phyloP scores from a whole-genome alignment of 108 stramenopile genomes.

The Thalassiosira profunda region DNA sequence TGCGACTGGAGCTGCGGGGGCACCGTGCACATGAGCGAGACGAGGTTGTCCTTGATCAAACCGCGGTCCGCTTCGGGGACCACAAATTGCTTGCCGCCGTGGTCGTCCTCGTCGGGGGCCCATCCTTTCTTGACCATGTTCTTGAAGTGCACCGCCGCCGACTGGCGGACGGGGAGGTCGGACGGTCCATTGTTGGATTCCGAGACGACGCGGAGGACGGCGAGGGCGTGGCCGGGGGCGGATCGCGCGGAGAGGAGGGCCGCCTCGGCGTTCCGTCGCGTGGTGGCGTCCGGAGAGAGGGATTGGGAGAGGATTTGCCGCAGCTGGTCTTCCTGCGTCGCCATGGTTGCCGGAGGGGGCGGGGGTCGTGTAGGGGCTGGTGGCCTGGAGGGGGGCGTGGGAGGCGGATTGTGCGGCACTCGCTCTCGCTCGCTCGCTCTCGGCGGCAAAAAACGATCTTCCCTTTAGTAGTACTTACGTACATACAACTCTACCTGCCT shows the following conservation, averaged over 20 bases:
- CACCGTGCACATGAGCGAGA: slow-evolving; percentile 95
- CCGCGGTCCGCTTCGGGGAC: slow-evolving; percentile 74
- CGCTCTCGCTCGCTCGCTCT: too few relatives aligned
- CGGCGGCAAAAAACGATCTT: too few relatives aligned
- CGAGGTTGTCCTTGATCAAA: slow-evolving; percentile 92
- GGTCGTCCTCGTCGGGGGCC: slow-evolving; percentile 73
- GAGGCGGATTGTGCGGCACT: too few relatives aligned
- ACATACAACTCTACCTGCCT: too few relatives aligned
- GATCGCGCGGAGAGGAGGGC: slow-evolving; percentile 54
- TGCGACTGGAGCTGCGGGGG: slow-evolving; percentile 94
- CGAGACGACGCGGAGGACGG: slow-evolving; percentile 69
- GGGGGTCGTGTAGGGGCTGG: too few relatives aligned
- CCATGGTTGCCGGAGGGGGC: too few relatives aligned
- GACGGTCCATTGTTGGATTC: slow-evolving; percentile 17
- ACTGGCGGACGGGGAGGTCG: slow-evolving; percentile 67
- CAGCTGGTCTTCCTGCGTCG: slow-evolving; percentile 51
- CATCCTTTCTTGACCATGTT: slow-evolving; percentile 97
- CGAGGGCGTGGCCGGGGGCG: slow-evolving; percentile 60
- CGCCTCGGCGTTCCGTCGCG: slow-evolving; percentile 70
- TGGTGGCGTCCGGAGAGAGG: slow-evolving; percentile 63
- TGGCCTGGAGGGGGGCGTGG: too few relatives aligned
- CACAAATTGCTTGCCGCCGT: slow-evolving; percentile 56
- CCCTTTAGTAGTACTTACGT: too few relatives aligned
- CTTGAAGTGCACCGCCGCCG: slow-evolving; percentile 97
- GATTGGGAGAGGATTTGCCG: slow-evolving; percentile 65